Base-by-base conservation (phyloP, 805 yeast genomes). In the Lipomyces yamanashiensis region DNA sequence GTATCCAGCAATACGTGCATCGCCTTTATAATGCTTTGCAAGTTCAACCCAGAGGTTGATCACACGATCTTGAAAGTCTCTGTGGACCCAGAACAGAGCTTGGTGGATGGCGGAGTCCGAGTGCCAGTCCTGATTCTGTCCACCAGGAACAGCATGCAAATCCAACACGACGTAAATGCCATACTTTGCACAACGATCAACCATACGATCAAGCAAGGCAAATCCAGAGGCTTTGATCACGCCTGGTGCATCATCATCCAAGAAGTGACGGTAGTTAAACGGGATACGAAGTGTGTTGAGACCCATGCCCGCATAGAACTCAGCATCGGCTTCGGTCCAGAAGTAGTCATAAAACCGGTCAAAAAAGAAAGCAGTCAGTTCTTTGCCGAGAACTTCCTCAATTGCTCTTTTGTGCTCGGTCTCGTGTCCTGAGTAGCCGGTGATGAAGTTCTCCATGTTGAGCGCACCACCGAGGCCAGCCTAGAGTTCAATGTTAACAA, bases 61-160 rank as follows among this genome's bases (percentile, higher is more conserved):
- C 23, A 80, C 74, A 6, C 77, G 75, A 66, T 82, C 84, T 72
- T 81, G 85, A 73, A 82, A 81, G 28, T 78, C 74, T 67, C 77
- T 78, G 74, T 81, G 82, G 21, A 79, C 81, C 84, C 84, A 82
- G 71, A 82, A 82, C 28, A 81, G 59, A 1, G 85, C 75, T 71
- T 78, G 78, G 72, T 82, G 83, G 66, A 80, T 74, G 2, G 78
- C 80, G 0, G 81, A 77, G 71, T 82, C 85, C 23, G 77, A 70
- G 69, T 82, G 85, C 85, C 85, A 82, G 70, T 80, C 85, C 73
- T 82, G 85, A 71, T 81, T 82, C 71, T 82, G 85, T 34, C 85
- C 85, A 57, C 85, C 85, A 17, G 85, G 85, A 21, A 72, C 76
- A n/a, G 84, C 76, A 64, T 82, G 85, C 37, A 82, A 74, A 65